Percentiles rank a stretch among this genome's conserved stretches.
Conservation (phyloP, 2,329 filamentous ascomycete species). For the Achaetomium macrosporum region DNA sequence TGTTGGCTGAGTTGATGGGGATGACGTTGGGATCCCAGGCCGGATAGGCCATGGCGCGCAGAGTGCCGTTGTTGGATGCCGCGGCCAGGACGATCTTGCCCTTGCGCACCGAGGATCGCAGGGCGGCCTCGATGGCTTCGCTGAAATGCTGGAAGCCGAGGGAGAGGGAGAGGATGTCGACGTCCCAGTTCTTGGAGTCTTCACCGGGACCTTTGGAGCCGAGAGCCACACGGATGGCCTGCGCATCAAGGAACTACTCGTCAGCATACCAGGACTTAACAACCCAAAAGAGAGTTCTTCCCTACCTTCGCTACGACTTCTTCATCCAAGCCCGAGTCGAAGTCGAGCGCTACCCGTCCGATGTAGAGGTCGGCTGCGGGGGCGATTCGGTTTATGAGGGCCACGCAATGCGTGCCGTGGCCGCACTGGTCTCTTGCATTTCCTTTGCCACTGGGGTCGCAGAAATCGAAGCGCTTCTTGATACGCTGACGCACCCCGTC, state of each 20-base stretch:
- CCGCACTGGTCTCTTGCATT: not conserved
- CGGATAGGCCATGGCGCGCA: not conserved
- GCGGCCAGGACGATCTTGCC: slow-evolving; percentile 1
- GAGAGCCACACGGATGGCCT: not conserved
- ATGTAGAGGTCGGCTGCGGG: not conserved
- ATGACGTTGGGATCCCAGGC: not conserved
- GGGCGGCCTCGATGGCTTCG: not conserved
- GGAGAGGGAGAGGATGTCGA: not conserved
- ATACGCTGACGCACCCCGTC: not conserved
- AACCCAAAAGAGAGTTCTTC: not conserved
- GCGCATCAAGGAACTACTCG: too few species aligned
- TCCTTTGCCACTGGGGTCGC: not conserved
- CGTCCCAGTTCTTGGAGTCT: not conserved
- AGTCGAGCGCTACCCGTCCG: not conserved
- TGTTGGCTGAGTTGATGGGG: not conserved
- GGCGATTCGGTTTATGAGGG: not conserved
- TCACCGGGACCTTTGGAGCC: not conserved
- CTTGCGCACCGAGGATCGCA: not conserved
- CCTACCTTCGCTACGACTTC: not conserved
- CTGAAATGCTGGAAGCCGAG: not conserved
- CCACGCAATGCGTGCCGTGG: not conserved
- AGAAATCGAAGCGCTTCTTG: not conserved
- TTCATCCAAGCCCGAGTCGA: not conserved
- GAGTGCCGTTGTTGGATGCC: not conserved
- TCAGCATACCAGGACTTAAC: too few species aligned